phyloP scores from a whole-genome alignment of 805 yeast species.

The Starmerella ratchasimensis region DNA sequence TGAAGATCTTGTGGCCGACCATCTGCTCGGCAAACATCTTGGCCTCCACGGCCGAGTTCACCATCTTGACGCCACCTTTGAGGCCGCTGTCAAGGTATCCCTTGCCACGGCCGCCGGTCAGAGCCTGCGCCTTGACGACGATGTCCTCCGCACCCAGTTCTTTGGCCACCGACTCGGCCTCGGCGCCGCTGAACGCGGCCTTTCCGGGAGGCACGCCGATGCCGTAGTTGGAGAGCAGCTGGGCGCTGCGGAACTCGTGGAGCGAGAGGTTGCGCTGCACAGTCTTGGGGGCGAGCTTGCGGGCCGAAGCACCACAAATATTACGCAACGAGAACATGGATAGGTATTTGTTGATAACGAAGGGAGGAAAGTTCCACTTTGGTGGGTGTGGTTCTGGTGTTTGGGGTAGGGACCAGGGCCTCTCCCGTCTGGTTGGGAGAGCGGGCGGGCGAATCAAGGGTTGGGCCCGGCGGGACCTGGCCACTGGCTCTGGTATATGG shows the following conservation, averaged over 20 bases:
- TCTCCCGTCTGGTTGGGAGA: too few species aligned
- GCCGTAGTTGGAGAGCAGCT: conserved; percentile 65
- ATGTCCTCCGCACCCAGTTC: conserved; percentile 57
- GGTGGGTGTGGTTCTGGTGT: too few species aligned
- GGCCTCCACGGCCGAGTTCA: conserved; percentile 74
- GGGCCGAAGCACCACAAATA: conserved; percentile 1
- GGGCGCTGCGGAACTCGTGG: conserved; percentile 94
- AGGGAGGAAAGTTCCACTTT: not conserved
- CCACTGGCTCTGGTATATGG: too few species aligned
- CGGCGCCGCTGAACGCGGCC: conserved; percentile 81
- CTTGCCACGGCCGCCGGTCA: conserved; percentile 99
- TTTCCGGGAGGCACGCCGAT: conserved; percentile 84
- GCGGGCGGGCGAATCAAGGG: too few species aligned
- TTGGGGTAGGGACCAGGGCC: too few species aligned
- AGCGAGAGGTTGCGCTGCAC: conserved; percentile 63
- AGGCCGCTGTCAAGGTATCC: conserved; percentile 94
- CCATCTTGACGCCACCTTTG: conserved; percentile 92
- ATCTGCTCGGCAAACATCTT: conserved; percentile 72
- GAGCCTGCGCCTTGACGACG: conserved; percentile 95
- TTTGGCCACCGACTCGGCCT: conserved; percentile 73
- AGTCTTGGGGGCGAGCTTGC: conserved; percentile 4
- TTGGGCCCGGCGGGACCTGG: too few species aligned
- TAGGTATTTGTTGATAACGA: conserved; percentile 1
- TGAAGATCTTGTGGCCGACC: conserved; percentile 84
- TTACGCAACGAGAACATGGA: conserved; percentile 15